phyloP scores from a whole-genome alignment of 148 eudicot genomes.

The Cornus controversa region DNA sequence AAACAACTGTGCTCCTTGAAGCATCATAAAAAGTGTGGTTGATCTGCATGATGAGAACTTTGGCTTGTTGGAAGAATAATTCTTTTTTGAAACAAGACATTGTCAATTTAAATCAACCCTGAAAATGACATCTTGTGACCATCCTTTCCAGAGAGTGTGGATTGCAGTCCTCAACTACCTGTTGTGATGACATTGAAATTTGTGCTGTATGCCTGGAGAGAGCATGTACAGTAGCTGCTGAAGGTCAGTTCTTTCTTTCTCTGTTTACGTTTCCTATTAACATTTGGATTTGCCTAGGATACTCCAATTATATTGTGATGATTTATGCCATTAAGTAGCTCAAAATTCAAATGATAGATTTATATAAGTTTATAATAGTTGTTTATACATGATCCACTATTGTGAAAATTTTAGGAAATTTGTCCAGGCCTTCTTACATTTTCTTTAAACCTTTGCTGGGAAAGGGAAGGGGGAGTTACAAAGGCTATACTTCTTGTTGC shows the following conservation, averaged over 20 bases:
- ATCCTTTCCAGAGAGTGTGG: slow-evolving; percentile 69
- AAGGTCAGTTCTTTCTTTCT: slow-evolving; percentile 47
- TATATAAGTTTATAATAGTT: no score
- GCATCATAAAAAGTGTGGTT: background rate
- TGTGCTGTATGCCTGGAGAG: slow-evolving; percentile 98
- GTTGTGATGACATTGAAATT: slow-evolving; percentile 70
- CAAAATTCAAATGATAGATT: background rate
- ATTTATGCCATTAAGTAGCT: background rate
- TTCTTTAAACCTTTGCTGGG: no score
- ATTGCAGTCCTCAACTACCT: slow-evolving; percentile 51
- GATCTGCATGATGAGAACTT: slow-evolving; percentile 5
- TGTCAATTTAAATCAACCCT: background rate
- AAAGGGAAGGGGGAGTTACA: no score
- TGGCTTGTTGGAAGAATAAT: background rate
- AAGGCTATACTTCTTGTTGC: background rate
- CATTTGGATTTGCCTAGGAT: background rate
- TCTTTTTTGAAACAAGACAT: background rate
- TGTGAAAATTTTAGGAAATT: no score
- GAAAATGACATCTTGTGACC: slow-evolving; percentile 1
- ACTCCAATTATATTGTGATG: background rate
- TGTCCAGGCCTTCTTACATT: no score
- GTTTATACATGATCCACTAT: no score
- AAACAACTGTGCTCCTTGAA: background rate
- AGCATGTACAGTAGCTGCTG: slow-evolving; percentile 87
- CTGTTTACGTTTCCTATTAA: background rate